Base-by-base conservation (phyloP, 192 early-diverging fungal species). In the Diversispora epigaea region DNA sequence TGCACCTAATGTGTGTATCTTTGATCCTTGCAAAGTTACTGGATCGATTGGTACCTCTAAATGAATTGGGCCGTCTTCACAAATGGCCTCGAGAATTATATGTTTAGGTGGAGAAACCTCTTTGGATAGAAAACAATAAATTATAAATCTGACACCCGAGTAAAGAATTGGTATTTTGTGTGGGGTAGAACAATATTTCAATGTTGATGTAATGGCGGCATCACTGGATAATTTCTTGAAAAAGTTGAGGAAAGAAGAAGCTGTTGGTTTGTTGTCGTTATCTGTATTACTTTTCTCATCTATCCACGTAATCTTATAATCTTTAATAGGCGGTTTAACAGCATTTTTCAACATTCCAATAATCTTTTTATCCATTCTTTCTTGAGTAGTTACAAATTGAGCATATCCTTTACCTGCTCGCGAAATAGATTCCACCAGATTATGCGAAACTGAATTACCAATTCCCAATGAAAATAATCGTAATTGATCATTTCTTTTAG, bases 281-380 rank as follows among this genome's bases (percentile, higher is more conserved):
- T 45, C 44, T 49, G n/a, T 15, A 11, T 11, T 19, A 47, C 8
- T 21, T 63, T 63, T 41, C 41, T 63, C 9, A 19, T 65, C n/a
- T 0, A 17, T 50, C 72, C 72, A 74, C 17, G n/a, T 52, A 10
- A 88, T 65, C 66, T 85, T 84, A 56, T 80, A 87, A 73, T 87
- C 79, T 11, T 60, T 66, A 14, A 88, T 62, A 8, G 79, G 78
- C 49, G 82, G 78, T 58, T 77, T 67, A 6, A 87, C 22, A 1
- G 82, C 78, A 65, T 78, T 79, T 56, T 87, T 87, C 50, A 87
- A 71, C 82, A 88, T 83, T 58, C 80, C 79, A 41, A 88, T 75
- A 54, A 87, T 68, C 52, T 87, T 87, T 25, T 71, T 76, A n/a
- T 88, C 84, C 80, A 88, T 79, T 47, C 80, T 78, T 75, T 87